Percentiles rank a stretch among this genome's conserved stretches.
Conservation (phyloP, 345 rosid species). For the Mallotus nudiflorus region DNA sequence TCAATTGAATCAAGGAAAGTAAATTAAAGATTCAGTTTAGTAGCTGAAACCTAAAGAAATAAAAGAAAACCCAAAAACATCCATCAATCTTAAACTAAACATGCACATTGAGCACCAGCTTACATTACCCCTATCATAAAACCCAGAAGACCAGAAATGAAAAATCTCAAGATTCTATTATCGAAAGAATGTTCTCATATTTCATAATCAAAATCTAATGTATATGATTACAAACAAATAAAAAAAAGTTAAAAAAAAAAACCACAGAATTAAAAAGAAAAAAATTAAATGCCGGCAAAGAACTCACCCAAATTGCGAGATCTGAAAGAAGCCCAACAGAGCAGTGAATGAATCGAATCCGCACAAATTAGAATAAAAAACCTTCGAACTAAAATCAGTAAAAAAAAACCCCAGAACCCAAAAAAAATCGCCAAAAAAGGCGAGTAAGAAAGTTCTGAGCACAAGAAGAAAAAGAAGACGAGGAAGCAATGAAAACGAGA, state of each 20-base stretch:
- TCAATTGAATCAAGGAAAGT: neutral
- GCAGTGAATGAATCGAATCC: neutral
- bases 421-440: neutral
- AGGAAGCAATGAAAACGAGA: too few species aligned
- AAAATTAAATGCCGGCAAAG: neutral
- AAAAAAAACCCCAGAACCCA: neutral
- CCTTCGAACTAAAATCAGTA: neutral
- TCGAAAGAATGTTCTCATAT: neutral
- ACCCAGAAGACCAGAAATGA: neutral
- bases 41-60: neutral
- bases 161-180: neutral
- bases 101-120: neutral
- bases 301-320: constrained; percentile 43
- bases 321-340: constrained; percentile 22
- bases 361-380: neutral
- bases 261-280: neutral
- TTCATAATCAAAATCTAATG: neutral
- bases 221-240: neutral
- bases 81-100: neutral
- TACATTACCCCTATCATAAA: neutral
- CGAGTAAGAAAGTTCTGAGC: neutral
- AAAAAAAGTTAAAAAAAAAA: neutral
- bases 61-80: neutral
- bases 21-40: neutral
- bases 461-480: neutral